Evolutionary conservation across 2,329 filamentous ascomycete genomes (phyloP).

Genomic region (Cladosporium austrohemisphaericum): DNA sequence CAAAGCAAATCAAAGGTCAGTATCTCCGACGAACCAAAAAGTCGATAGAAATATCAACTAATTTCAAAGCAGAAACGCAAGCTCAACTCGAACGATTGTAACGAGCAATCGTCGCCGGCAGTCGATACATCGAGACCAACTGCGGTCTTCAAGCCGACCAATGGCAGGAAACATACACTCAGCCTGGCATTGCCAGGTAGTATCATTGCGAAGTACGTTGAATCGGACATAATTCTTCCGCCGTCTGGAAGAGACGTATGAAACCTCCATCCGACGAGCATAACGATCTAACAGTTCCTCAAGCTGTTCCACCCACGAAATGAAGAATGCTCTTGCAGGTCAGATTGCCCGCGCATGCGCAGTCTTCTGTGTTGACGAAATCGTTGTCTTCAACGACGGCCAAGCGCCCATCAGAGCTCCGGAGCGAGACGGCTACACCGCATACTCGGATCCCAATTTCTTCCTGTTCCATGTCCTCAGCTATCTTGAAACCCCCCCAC

Average conservation of each 20-base stretch:
- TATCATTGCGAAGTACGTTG: constrained; percentile 65
- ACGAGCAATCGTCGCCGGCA: not conserved
- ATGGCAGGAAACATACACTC: constrained; percentile 67
- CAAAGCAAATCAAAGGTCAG: not conserved
- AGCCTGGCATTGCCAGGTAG: constrained; percentile 76
- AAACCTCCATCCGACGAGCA: not conserved
- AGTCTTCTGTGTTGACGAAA: constrained; percentile 80
- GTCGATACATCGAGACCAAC: constrained; percentile 63
- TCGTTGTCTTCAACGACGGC: constrained; percentile 77
- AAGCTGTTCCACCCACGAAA: constrained; percentile 69
- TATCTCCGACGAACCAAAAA: not conserved
- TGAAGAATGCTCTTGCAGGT: constrained; percentile 68
- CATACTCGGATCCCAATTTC: constrained; percentile 70
- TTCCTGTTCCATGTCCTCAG: constrained; percentile 75
- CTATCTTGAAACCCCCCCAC: constrained; percentile 80
- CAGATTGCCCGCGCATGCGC: constrained; percentile 76
- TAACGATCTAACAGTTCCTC: constrained; percentile 13
- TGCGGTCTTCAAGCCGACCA: constrained; percentile 62
- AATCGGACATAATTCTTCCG: not conserved
- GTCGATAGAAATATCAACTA: not conserved
- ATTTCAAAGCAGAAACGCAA: constrained; percentile 9
- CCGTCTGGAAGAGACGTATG: not conserved
- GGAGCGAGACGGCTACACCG: constrained; percentile 55
- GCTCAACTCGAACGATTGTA: constrained; percentile 1
- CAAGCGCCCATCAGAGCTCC: constrained; percentile 32